These are phyloP conservation scores for Marasmius tenuissimus DNA, from an alignment of 1,284 basidiomycete species.

Conservation along the genomic window DNA sequence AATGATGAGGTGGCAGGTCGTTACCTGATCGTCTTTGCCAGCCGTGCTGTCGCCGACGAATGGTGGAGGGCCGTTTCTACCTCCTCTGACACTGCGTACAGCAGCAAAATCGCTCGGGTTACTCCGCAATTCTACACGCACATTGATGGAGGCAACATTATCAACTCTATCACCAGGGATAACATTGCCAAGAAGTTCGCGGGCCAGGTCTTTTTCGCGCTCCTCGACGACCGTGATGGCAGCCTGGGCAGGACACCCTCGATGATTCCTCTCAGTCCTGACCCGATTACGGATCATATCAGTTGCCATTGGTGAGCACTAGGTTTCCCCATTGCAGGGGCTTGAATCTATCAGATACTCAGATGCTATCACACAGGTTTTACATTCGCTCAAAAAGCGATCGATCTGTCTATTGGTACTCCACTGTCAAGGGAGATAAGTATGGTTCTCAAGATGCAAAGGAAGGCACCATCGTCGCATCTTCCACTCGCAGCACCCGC, in stretches of 20 bases:
- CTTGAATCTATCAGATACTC: not conserved
- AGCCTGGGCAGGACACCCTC: not conserved
- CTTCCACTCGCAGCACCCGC: not conserved
- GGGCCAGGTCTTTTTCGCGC: slow-evolving; percentile 12
- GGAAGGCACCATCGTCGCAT: not conserved
- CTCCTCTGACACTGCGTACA: not conserved
- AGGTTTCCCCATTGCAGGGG: not conserved
- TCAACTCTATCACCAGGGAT: not conserved
- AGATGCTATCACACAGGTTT: slow-evolving; percentile 3
- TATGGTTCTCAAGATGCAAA: too few relatives aligned
- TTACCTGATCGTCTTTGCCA: slow-evolving; percentile 9
- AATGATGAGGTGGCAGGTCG: slow-evolving; percentile 7
- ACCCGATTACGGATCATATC: slow-evolving; percentile 10
- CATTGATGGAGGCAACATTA: not conserved
- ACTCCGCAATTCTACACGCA: slow-evolving; percentile 16
- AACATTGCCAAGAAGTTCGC: slow-evolving; percentile 7
- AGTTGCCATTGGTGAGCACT: slow-evolving; percentile 11
- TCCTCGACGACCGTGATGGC: slow-evolving; percentile 1
- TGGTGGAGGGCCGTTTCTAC: slow-evolving; percentile 15
- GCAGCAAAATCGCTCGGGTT: slow-evolving; percentile 4
- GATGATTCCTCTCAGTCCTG: not conserved
- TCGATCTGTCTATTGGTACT: slow-evolving; percentile 12
- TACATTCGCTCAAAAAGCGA: slow-evolving; percentile 15
- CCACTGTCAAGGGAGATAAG: not conserved
- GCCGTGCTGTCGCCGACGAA: slow-evolving; percentile 13